Evolutionary conservation across 768 basidiomycete species (phyloP).

Genomic region (Boletus rubroflammeus): DNA sequence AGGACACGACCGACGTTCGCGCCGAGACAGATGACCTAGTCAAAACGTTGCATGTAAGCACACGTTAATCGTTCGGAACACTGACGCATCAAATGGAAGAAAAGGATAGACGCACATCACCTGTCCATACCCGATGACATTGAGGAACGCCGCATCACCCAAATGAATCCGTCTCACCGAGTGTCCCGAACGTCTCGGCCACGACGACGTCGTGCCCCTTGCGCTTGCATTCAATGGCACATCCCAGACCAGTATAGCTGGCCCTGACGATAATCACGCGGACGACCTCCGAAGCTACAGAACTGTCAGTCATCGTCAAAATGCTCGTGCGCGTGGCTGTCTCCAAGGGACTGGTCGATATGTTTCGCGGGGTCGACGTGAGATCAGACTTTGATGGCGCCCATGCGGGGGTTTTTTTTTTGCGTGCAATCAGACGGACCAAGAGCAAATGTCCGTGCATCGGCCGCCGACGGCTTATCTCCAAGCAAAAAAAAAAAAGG

Average conservation of each 20-base stretch:
- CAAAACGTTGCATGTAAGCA: background rate
- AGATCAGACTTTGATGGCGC: background rate
- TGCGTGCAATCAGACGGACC: background rate
- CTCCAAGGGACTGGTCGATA: background rate
- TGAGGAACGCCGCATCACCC: background rate
- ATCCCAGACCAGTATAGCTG: conserved; percentile 28
- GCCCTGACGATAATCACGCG: conserved; percentile 23
- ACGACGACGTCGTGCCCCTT: conserved; percentile 28
- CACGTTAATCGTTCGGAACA: background rate
- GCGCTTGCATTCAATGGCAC: conserved; percentile 27
- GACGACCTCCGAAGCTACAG: background rate
- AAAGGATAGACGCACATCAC: background rate
- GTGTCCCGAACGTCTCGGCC: conserved; percentile 6
- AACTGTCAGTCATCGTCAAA: background rate
- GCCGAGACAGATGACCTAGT: conserved; percentile 21
- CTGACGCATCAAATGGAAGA: background rate
- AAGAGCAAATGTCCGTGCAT: background rate
- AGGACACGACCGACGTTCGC: conserved; percentile 27
- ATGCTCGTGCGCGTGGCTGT: background rate
- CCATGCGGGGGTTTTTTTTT: background rate
- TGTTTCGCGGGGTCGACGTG: too few species aligned
- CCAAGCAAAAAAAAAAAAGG: background rate
- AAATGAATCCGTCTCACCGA: conserved; percentile 11
- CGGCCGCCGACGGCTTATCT: background rate
- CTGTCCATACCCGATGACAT: background rate